Percentiles rank a stretch among this genome's conserved stretches.
Conservation (phyloP, 495 filamentous ascomycete species). For the Penicillium samsonianum region DNA sequence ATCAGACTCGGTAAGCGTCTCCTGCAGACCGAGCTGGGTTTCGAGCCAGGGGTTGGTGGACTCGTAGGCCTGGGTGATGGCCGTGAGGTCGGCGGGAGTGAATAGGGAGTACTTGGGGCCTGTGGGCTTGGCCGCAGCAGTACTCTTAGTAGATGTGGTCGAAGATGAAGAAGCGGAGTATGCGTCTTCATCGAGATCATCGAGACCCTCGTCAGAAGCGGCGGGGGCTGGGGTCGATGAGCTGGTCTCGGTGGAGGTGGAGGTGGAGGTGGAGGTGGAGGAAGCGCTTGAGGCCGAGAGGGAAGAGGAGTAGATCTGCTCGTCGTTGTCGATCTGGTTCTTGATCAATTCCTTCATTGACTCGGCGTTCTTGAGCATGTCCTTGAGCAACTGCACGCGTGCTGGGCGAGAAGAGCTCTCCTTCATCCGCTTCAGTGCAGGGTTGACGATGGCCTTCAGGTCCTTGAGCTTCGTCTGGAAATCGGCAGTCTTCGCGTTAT, state of each 20-base stretch:
- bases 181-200: conserved; percentile 46
- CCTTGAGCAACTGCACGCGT: conserved; percentile 61
- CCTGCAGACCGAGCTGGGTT: conserved; percentile 64
- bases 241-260: conserved; percentile 25
- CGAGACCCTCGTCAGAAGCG: conserved; percentile 27
- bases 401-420: conserved; percentile 68
- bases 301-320: conserved; percentile 42
- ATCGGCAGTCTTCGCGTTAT: conserved; percentile 66
- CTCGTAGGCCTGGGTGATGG: conserved; percentile 39
- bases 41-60: conserved; percentile 62
- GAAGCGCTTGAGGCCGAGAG: conserved; percentile 33
- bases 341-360: conserved; percentile 49
- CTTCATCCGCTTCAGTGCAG: conserved; percentile 66
- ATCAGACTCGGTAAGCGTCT: conserved; percentile 64
- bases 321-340: conserved; percentile 44
- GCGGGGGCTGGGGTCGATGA: conserved; percentile 31
- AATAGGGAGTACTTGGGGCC: conserved; percentile 45
- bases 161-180: conserved; percentile 38
- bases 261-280: conserved; percentile 22
- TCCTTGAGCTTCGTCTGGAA: conserved; percentile 71
- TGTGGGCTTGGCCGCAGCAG: conserved; percentile 35
- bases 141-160: conserved; percentile 31
- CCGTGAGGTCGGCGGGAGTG: conserved; percentile 58
- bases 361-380: conserved; percentile 57
- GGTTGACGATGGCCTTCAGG: conserved; percentile 68